Conservation (phyloP, 2,329 filamentous ascomycete genomes). For the Parastagonospora nodorum region DNA sequence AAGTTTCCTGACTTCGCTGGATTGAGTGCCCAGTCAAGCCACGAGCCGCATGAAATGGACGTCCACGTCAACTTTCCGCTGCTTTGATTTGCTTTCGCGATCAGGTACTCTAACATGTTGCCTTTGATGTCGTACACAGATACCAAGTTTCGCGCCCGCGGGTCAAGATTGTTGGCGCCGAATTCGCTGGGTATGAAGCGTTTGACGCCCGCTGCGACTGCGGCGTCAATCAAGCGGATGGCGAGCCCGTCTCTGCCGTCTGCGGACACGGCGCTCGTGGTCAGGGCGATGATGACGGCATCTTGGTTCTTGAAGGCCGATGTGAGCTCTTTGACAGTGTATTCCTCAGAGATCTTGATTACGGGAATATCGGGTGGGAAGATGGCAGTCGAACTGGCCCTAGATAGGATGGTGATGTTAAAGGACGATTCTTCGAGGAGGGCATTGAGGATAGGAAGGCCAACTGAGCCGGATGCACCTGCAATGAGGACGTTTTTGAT, state of each 20-base stretch:
- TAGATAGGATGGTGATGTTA: conserved; percentile 40
- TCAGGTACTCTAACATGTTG: conserved; percentile 42
- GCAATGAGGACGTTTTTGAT: conserved; percentile 37
- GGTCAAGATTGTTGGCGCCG: conserved; percentile 45
- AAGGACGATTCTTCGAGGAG: conserved; percentile 41
- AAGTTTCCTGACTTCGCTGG: conserved; percentile 24
- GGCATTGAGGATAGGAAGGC: conserved; percentile 33
- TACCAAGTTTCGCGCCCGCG: conserved; percentile 28
- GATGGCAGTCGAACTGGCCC: conserved; percentile 27
- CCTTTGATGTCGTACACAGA: conserved; percentile 48
- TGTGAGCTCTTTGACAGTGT: conserved; percentile 31
- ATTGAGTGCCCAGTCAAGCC: conserved; percentile 31
- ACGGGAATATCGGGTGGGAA: conserved; percentile 31
- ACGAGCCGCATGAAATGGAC: conserved; percentile 25
- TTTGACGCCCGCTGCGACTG: conserved; percentile 46
- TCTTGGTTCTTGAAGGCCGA: conserved; percentile 43
- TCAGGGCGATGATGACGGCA: conserved; percentile 44
- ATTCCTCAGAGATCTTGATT: conserved; percentile 33
- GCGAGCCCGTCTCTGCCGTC: conserved; percentile 21
- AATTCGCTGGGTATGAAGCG: conserved; percentile 50
- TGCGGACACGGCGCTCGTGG: conserved; percentile 26
- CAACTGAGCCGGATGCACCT: conserved; percentile 30
- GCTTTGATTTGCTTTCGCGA: conserved; percentile 21
- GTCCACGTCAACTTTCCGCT: conserved; percentile 23
- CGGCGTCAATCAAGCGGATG: conserved; percentile 46